These are phyloP conservation scores for Chamaecrista fasciculata DNA, from an alignment of 306 rosid genomes.

Conservation along the genomic window DNA sequence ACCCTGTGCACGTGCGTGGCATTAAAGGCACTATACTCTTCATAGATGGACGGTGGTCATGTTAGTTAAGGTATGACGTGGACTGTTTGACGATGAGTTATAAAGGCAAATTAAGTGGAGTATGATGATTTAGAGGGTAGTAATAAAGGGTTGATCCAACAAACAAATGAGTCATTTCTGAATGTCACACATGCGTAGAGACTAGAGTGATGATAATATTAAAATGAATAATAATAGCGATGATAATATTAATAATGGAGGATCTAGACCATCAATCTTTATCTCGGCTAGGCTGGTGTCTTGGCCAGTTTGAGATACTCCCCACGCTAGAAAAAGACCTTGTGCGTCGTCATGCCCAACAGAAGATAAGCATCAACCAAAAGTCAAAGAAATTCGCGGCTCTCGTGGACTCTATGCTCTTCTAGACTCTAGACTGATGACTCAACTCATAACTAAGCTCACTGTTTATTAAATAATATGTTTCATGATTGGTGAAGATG, in stretches of 20 bases:
- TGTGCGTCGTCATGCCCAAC: background rate
- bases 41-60: too few species aligned
- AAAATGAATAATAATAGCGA: background rate
- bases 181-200: too few species aligned
- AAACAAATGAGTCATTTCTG: too few species aligned
- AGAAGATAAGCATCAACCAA: background rate
- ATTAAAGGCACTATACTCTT: constrained; percentile 27
- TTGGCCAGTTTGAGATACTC: constrained; percentile 30
- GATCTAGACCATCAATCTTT: constrained; percentile 29
- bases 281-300: constrained; percentile 41
- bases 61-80: too few species aligned
- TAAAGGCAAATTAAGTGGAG: too few species aligned
- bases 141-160: too few species aligned
- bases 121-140: too few species aligned
- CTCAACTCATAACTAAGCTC: background rate
- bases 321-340: constrained; percentile 34
- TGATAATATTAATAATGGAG: constrained; percentile 31
- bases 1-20: constrained; percentile 38
- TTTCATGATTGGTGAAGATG: too few species aligned
- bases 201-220: too few species aligned
- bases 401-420: constrained; percentile 14
- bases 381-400: constrained; percentile 6
- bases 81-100: too few species aligned
- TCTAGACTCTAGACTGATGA: too few species aligned
- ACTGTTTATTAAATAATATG: constrained; percentile 6